Base-by-base conservation (phyloP, 345 rosid genomes). In the Kandelia obovata region DNA sequence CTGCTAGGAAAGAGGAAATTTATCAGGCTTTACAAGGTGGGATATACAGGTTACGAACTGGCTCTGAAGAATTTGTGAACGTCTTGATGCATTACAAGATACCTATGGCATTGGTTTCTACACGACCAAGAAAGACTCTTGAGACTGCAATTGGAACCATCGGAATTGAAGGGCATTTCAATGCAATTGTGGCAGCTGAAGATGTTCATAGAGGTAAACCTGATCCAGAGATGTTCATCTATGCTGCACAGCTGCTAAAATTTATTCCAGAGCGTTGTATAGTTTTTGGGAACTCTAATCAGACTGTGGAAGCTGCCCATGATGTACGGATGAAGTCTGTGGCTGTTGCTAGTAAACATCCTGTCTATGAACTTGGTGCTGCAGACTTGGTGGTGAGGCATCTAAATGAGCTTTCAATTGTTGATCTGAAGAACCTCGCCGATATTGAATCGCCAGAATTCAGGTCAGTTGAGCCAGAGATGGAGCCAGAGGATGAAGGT, bases 291-390 rank as follows among this genome's bases (percentile, higher is more conserved):
- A 95, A 90, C 87, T 90, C 99, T 1, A 95, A 92, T 67, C 91
- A 82, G 78, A 87, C 97, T 0, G 87, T 95, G 19, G 99, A 95
- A 80, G 99, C 99, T 8, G 99, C 97, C 31, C 97, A 87, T 46
- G 99, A 95, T 66, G 96, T 86, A 59, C 73, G 75, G 81, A 95
- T 95, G 99, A 95, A 95, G 82, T 95, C 96, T 51, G 99, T 95
- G 58, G 99, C 96, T 62, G 93, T 95, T 39, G 96, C 97, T 47
- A 95, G 96, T 82, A 95, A 86, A 78, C 96, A 92, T 76, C 97
- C 93, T 0, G 82, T 90, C 61, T 95, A 90, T 0, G 99, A 95
- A 72, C 97, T 95, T 28, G 83, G 89, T 51, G 99, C 99, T 49
- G 97, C 99, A 47, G 97, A 95, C 79, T 71, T 95, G 81, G 93